These are phyloP conservation scores for Ochetophila trinervis DNA, from an alignment of 306 rosid species.

Conservation along the genomic window DNA sequence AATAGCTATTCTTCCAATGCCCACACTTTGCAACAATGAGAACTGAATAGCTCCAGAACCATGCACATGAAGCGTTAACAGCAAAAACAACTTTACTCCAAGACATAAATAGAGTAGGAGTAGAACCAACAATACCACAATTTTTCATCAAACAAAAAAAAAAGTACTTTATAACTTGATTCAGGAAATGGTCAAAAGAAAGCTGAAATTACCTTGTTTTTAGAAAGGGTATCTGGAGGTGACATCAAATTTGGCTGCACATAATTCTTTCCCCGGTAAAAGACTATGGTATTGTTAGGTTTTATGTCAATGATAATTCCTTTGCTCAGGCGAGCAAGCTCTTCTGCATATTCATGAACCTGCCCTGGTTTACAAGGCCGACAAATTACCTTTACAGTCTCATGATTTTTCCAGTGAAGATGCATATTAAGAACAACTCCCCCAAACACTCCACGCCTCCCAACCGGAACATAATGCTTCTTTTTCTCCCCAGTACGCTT, in stretches of 20 bases:
- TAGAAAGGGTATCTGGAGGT: constrained; percentile 74
- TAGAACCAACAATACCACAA: too few relatives aligned
- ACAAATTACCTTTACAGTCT: constrained; percentile 83
- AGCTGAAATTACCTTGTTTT: constrained; percentile 60
- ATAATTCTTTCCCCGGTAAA: constrained; percentile 85
- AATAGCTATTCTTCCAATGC: too few relatives aligned
- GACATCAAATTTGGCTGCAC: constrained; percentile 83
- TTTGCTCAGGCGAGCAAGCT: constrained; percentile 83
- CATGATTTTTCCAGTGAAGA: constrained; percentile 93
- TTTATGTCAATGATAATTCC: constrained; percentile 85
- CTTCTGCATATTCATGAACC: constrained; percentile 73
- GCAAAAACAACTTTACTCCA: too few relatives aligned
- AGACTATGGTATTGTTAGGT: constrained; percentile 54
- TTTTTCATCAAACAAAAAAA: too few relatives aligned
- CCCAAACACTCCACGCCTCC: constrained; percentile 92
- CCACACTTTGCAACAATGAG: too few relatives aligned
- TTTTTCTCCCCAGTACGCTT: constrained; percentile 93
- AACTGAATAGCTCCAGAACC: too few relatives aligned
- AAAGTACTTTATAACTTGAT: too few relatives aligned
- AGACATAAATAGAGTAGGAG: too few relatives aligned
- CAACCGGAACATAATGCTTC: constrained; percentile 73
- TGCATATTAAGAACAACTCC: constrained; percentile 97
- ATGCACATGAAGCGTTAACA: too few relatives aligned
- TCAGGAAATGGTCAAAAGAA: constrained; percentile 5
- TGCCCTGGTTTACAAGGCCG: constrained; percentile 89